Conservation (phyloP, 169 alveolate genomes). For the Cryptosporidium meleagridis region DNA sequence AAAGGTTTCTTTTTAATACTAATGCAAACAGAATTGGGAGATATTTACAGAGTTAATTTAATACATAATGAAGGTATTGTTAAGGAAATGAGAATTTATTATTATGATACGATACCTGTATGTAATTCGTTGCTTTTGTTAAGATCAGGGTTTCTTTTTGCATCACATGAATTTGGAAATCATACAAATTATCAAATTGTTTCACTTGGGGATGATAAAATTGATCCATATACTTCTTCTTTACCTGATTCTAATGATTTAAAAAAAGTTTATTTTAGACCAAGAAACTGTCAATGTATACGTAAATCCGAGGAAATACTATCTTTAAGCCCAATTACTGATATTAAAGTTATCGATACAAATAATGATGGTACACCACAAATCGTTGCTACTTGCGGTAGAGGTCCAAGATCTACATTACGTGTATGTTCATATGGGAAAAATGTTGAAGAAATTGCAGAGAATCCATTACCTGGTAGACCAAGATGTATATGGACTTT, state of each 20-base stretch:
- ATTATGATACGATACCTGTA: constrained; percentile 97
- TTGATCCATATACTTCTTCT: constrained; percentile 89
- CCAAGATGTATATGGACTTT: constrained; percentile 97
- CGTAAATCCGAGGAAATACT: constrained; percentile 90
- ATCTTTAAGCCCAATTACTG: constrained; percentile 94
- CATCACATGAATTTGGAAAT: constrained; percentile 97
- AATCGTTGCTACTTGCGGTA: constrained; percentile 92
- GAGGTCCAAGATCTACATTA: constrained; percentile 94
- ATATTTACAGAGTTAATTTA: constrained; percentile 87
- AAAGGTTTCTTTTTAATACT: constrained; percentile 93
- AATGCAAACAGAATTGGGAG: constrained; percentile 96
- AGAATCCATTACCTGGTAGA: constrained; percentile 94
- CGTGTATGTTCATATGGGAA: constrained; percentile 96
- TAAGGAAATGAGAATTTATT: constrained; percentile 88
- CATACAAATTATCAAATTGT: constrained; percentile 89
- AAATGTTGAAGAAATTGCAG: constrained; percentile 95
- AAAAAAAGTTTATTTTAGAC: constrained; percentile 89
- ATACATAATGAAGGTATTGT: constrained; percentile 89
- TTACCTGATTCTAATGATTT: constrained; percentile 84
- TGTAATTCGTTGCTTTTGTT: constrained; percentile 92
- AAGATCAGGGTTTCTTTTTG: constrained; percentile 95
- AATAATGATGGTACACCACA: constrained; percentile 80
- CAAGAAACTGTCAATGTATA: constrained; percentile 90
- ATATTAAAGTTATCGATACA: constrained; percentile 94
- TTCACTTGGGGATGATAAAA: constrained; percentile 84